Evolutionary conservation across 2,329 filamentous ascomycete genomes (phyloP).

Genomic region (Penicillium sp.): DNA sequence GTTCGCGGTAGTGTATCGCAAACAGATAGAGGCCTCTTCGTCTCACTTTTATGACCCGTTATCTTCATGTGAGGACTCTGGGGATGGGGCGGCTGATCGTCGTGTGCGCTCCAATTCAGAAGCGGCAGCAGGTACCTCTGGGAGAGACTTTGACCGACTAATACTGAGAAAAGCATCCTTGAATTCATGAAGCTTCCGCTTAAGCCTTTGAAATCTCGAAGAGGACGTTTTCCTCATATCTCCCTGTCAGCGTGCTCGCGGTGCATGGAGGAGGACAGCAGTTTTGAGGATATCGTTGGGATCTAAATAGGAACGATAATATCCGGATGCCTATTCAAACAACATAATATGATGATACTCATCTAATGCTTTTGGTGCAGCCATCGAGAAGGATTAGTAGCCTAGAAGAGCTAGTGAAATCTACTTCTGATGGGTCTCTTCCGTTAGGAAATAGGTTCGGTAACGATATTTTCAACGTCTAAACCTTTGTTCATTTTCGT

Average conservation of each 20-base stretch:
- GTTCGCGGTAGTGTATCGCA: neutral
- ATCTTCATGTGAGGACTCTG: neutral
- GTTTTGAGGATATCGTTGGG: neutral
- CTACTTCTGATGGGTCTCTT: neutral
- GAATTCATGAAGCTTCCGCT: no score
- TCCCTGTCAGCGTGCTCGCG: neutral
- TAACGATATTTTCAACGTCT: no score
- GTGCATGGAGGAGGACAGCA: neutral
- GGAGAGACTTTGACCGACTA: no score
- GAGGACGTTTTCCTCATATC: neutral
- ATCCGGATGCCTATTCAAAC: neutral
- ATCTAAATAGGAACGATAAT: neutral
- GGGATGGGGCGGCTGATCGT: no score
- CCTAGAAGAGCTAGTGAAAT: neutral
- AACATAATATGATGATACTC: neutral
- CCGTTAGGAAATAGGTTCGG: no score
- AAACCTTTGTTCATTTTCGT: no score
- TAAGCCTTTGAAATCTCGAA: no score
- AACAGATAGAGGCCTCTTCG: neutral
- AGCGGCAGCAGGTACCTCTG: no score
- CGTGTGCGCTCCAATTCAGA: no score
- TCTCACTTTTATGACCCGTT: neutral
- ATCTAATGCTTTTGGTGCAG: neutral
- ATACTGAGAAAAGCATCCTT: no score
- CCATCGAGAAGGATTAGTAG: neutral